A percentile compares a stretch with the other conserved stretches of the same genome.
phyloP scores from a whole-genome alignment of 108 stramenopile species.

The Nannochloropsis granulata region DNA sequence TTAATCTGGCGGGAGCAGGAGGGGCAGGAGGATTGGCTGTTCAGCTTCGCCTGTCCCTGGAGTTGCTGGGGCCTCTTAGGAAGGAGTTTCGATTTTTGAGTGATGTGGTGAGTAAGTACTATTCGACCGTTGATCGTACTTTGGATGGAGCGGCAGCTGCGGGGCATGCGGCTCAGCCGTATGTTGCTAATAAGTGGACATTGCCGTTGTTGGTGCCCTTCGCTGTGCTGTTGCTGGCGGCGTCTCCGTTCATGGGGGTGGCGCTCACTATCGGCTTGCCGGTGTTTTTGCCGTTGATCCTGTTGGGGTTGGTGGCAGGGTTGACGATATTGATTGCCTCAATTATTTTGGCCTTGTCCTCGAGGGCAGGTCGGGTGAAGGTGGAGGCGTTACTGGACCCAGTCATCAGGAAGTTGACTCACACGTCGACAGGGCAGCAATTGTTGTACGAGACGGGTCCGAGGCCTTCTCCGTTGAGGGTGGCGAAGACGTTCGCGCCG shows the following conservation, averaged over 20 bases:
- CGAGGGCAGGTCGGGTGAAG: neutral
- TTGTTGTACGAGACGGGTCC: slow-evolving; percentile 61
- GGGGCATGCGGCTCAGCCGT: neutral
- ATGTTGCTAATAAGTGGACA: neutral
- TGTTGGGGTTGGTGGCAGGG: neutral
- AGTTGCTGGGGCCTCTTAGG: neutral
- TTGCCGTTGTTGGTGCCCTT: neutral
- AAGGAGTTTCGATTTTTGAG: neutral
- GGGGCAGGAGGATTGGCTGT: neutral
- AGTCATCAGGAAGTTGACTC: neutral
- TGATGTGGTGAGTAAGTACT: neutral
- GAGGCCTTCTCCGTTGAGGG: slow-evolving; percentile 50
- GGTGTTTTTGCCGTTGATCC: neutral
- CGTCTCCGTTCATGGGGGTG: neutral
- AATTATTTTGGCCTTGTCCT: neutral
- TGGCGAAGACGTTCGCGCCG: slow-evolving; percentile 47
- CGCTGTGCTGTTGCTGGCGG: neutral
- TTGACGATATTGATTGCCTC: neutral
- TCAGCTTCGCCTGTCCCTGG: neutral
- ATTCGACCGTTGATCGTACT: neutral
- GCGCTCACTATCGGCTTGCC: neutral
- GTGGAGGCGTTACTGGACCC: neutral
- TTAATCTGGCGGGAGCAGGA: neutral
- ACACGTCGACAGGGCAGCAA: slow-evolving; percentile 38
- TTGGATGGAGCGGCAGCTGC: neutral